Percentiles rank a stretch among this genome's conserved stretches.
These are phyloP conservation scores for Boletellus sp. DNA, from an alignment of 768 basidiomycete species.

Conservation along the genomic window DNA sequence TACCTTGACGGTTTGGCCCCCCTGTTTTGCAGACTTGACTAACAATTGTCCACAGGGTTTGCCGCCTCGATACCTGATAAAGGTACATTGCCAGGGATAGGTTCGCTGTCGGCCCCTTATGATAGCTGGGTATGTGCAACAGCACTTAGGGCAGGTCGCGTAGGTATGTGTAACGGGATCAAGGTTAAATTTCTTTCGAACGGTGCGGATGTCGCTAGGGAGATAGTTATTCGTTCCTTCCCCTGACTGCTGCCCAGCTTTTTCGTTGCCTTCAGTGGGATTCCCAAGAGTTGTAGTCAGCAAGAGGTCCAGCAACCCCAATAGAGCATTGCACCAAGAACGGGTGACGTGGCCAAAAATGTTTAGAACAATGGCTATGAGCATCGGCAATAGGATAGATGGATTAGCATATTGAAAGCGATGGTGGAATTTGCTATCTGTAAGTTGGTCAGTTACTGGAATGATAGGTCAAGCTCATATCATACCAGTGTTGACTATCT, in stretches of 20 bases:
- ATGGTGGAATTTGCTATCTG: neutral
- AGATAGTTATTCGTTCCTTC: neutral
- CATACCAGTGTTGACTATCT: no score
- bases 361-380: no score
- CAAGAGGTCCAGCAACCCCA: neutral
- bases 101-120: neutral
- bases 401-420: neutral
- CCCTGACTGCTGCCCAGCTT: neutral
- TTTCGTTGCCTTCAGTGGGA: neutral
- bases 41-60: neutral
- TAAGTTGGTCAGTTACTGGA: neutral
- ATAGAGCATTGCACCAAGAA: no score
- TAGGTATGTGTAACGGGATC: neutral
- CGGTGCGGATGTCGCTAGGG: neutral
- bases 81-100: neutral
- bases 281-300: neutral
- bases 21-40: neutral
- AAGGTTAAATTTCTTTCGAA: neutral
- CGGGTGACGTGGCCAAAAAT: no score
- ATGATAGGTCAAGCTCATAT: neutral
- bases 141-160: neutral
- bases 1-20: neutral
- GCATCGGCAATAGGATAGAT: no score
- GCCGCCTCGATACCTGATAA: neutral
- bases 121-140: neutral